Conservation (phyloP, 768 basidiomycete species). For the Tricholoma sp. region DNA sequence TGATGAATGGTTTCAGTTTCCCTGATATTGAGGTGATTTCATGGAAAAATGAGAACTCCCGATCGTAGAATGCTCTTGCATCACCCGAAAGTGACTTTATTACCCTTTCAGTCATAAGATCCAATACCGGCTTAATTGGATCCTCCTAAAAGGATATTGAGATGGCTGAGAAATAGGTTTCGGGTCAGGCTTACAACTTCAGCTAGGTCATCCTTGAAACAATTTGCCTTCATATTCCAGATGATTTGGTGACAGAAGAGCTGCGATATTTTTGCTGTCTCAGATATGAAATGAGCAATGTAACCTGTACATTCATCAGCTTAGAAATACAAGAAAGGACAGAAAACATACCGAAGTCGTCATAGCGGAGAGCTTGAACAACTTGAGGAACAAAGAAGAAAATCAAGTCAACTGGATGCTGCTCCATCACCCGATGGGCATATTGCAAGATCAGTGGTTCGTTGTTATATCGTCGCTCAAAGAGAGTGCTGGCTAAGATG, state of each 20-base stretch:
- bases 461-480: slow-evolving; percentile 78
- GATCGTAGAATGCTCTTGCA: slow-evolving; percentile 84
- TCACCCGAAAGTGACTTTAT: slow-evolving; percentile 85
- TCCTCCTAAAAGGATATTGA: slow-evolving; percentile 61
- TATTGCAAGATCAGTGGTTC: slow-evolving; percentile 91
- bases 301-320: slow-evolving; percentile 53
- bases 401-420: slow-evolving; percentile 90
- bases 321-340: neutral
- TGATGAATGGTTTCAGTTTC: slow-evolving; percentile 94
- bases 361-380: slow-evolving; percentile 91
- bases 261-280: slow-evolving; percentile 96
- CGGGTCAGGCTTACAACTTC: slow-evolving; percentile 58
- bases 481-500: slow-evolving; percentile 74
- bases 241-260: slow-evolving; percentile 99
- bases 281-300: slow-evolving; percentile 91
- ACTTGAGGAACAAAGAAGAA: slow-evolving; percentile 99
- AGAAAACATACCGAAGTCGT: slow-evolving; percentile 65
- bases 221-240: slow-evolving; percentile 99
- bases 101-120: slow-evolving; percentile 75
- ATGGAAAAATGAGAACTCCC: slow-evolving; percentile 93
- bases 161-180: neutral
- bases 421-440: slow-evolving; percentile 90
- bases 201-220: slow-evolving; percentile 85
- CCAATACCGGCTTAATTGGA: slow-evolving; percentile 94
- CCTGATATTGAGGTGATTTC: slow-evolving; percentile 98